Base-by-base conservation (phyloP, 495 filamentous ascomycete species). In the Glonium stellatum region DNA sequence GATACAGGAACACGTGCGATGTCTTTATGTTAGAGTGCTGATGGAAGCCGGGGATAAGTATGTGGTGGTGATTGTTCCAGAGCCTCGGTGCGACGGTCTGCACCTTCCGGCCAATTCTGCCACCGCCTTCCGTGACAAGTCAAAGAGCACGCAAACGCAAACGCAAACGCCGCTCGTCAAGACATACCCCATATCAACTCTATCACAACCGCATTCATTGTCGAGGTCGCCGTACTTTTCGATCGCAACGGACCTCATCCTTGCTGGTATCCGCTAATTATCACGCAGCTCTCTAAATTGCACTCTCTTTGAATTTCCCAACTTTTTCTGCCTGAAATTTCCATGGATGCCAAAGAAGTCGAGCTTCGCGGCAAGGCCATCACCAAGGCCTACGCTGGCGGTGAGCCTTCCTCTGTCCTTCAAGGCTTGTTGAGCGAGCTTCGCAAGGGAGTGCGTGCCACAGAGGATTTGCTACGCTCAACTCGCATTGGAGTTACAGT, bases 401-500 rank as follows among this genome's bases (percentile, higher is more conserved):
- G 82, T 59, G 86, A 92, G 62, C 79, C 88, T 0, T 62, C 87
- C 8, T 66, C 81, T 8, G 80, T 74, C 59, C 78, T 96, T 54
- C 71, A 91, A 31, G 72, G 75, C 22, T 78, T 97, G 35, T 76
- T 98, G 37, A 84, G 87, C 64, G 82, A 85, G 8, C 78, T 98
- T 41, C 87, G 89, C 74, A 83, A 82, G 60, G 88, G 86, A 8
- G 82, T 92, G 15, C 79, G 79, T 27, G 84, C 91, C n/a, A 90
- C 88, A 13, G 95, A 98, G 73, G 89, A 95, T 53, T 80, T 96
- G 52, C 78, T 90, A 58, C 79, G 87, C 74, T 84, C 86, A n/a
- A 97, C 92, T 21, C 90, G 87, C 63, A 90, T 95, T 50, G 93
- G 93, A 62, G 85, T 96, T 65, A 80, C 88, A 3, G 87, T 97